A percentile compares a stretch with the other conserved stretches of the same genome.
phyloP scores from a whole-genome alignment of 2,329 filamentous ascomycete genomes.

The Cordyceps farinosa region DNA sequence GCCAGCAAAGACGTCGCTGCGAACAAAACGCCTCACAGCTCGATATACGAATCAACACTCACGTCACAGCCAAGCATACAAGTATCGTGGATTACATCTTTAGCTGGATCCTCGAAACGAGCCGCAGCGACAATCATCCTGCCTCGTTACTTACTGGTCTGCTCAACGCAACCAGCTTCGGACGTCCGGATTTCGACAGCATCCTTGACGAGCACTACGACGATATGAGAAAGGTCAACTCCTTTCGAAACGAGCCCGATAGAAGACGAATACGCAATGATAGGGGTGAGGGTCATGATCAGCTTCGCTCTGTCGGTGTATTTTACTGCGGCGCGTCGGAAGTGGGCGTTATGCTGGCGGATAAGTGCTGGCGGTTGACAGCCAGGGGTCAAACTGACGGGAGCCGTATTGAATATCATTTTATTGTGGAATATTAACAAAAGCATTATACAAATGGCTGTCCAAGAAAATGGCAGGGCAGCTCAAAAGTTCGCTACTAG shows the following conservation, averaged over 20 bases:
- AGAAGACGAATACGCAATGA: neutral
- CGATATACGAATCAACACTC: conserved; percentile 53
- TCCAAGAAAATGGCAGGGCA: too few relatives aligned
- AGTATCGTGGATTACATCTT: conserved; percentile 52
- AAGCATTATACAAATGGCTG: too few relatives aligned
- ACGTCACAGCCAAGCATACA: conserved; percentile 54
- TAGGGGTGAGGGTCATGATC: neutral
- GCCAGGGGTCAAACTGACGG: conserved; percentile 48
- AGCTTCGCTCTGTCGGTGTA: conserved; percentile 38
- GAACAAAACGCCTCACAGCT: conserved; percentile 38
- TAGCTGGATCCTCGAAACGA: conserved; percentile 53
- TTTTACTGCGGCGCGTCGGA: conserved; percentile 56
- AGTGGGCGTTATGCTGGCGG: conserved; percentile 53
- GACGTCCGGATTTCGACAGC: conserved; percentile 48
- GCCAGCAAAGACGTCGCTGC: conserved; percentile 36
- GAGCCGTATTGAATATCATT: conserved; percentile 51
- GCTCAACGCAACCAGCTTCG: conserved; percentile 51
- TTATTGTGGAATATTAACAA: conserved; percentile 40
- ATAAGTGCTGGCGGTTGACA: conserved; percentile 50
- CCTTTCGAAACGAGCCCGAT: neutral
- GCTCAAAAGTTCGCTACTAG: too few relatives aligned
- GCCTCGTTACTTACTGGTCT: conserved; percentile 52
- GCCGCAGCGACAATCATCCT: conserved; percentile 48
- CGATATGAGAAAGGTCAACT: conserved; percentile 42
- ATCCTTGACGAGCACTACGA: conserved; percentile 54